A percentile compares a stretch with the other conserved stretches of the same genome.
Evolutionary conservation across 2,329 filamentous ascomycete genomes (phyloP).

Genomic region (Penicillium freii): DNA sequence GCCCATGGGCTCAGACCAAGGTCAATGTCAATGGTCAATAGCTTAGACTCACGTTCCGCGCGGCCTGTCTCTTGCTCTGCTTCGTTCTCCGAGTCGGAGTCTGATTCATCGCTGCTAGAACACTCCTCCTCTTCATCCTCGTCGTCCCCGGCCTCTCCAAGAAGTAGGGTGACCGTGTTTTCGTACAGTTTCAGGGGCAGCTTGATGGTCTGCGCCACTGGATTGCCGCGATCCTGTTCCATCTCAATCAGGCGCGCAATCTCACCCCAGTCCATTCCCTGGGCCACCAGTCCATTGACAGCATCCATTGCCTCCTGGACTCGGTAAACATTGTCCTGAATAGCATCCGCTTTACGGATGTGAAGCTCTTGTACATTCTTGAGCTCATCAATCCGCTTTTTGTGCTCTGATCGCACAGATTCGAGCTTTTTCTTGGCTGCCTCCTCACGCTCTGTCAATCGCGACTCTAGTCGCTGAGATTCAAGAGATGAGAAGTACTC

Average conservation of each 20-base stretch:
- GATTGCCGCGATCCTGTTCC: slow-evolving; percentile 76
- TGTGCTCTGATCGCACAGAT: slow-evolving; percentile 77
- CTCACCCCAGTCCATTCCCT: slow-evolving; percentile 97
- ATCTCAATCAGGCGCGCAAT: slow-evolving; percentile 84
- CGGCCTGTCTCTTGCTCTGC: slow-evolving; percentile 26
- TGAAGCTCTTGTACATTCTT: slow-evolving; percentile 80
- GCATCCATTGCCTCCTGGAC: slow-evolving; percentile 92
- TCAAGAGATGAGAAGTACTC: slow-evolving; percentile 97
- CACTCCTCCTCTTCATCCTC: slow-evolving; percentile 64
- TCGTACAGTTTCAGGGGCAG: slow-evolving; percentile 86
- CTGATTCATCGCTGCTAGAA: slow-evolving; percentile 60
- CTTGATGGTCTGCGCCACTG: slow-evolving; percentile 82
- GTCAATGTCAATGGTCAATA: slow-evolving; percentile 77
- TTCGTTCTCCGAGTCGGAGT: slow-evolving; percentile 47
- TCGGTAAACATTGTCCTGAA: slow-evolving; percentile 84
- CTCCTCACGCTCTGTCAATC: slow-evolving; percentile 76
- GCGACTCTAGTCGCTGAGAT: slow-evolving; percentile 84
- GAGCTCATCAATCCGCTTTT: slow-evolving; percentile 77
- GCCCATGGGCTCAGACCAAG: slow-evolving; percentile 78
- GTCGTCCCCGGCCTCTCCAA: slow-evolving; percentile 68
- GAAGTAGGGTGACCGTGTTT: slow-evolving; percentile 76
- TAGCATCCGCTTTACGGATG: slow-evolving; percentile 81
- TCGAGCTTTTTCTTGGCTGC: slow-evolving; percentile 81
- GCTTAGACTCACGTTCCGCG: slow-evolving; percentile 33
- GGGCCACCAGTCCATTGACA: slow-evolving; percentile 83